Evolutionary conservation across 345 rosid species (phyloP).

Genomic region (Geranium rotundifolium): DNA sequence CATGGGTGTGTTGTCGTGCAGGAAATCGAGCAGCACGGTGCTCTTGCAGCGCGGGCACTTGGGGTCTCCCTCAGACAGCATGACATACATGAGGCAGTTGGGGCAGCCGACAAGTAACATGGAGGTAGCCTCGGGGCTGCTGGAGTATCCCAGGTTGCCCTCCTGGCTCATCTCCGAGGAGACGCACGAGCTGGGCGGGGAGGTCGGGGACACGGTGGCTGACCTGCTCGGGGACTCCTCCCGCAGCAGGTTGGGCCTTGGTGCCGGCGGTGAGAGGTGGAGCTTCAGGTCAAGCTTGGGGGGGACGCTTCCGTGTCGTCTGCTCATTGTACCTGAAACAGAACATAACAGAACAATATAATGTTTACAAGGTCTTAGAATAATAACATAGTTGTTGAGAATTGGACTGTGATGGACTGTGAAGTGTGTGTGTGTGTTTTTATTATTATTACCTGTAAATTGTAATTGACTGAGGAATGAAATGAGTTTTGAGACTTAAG

Average conservation of each 20-base stretch:
- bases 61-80: constrained; percentile 76
- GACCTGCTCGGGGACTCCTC: constrained; percentile 58
- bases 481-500: background rate
- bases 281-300: constrained; percentile 87
- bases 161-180: constrained; percentile 70
- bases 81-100: constrained; percentile 85
- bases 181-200: constrained; percentile 77
- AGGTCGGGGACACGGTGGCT: constrained; percentile 31
- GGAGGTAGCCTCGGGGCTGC: constrained; percentile 82
- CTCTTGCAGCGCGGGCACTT: constrained; percentile 88
- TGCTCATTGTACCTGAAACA: constrained; percentile 41
- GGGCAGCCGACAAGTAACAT: constrained; percentile 95
- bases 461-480: background rate
- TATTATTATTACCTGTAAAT: no score
- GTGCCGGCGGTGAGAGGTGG: constrained; percentile 81
- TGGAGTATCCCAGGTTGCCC: constrained; percentile 25
- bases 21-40: constrained; percentile 76
- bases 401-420: no score
- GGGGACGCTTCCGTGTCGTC: constrained; percentile 36
- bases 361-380: no score
- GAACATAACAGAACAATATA: constrained; percentile 2
- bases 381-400: no score
- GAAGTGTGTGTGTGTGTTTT: no score
- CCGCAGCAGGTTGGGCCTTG: constrained; percentile 30
- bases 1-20: constrained; percentile 27